Conservation (phyloP, 2,329 filamentous ascomycete species). For the Tolypocladium nubicola region DNA sequence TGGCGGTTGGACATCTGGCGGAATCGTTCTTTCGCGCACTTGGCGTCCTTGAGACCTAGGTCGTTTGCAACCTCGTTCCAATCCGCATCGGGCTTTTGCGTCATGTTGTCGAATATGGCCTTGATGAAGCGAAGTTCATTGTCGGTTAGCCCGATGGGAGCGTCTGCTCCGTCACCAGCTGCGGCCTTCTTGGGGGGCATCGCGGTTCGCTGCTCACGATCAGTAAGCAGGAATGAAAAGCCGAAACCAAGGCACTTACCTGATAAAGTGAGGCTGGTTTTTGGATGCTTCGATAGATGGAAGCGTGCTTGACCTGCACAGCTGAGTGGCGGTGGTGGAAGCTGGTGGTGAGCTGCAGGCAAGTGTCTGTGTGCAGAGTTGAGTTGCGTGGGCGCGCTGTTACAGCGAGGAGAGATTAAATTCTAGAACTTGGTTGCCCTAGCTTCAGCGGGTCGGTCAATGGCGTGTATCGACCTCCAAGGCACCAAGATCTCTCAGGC, state of each 20-base stretch:
- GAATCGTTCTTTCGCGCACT: constrained; percentile 31
- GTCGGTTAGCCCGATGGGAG: constrained; percentile 18
- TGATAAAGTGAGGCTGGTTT: not conserved
- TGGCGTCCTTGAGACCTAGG: constrained; percentile 27
- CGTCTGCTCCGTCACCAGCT: constrained; percentile 8
- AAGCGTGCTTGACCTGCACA: not conserved
- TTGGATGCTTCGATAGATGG: not conserved
- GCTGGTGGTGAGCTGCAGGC: not conserved
- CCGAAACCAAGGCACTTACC: not conserved
- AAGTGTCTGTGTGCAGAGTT: not conserved
- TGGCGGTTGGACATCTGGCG: constrained; percentile 28
- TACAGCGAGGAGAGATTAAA: not conserved
- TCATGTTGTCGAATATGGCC: constrained; percentile 30
- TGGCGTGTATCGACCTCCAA: not conserved
- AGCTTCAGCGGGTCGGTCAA: not conserved
- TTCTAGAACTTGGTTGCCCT: not conserved
- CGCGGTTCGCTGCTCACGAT: not conserved
- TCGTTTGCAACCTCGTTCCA: constrained; percentile 26
- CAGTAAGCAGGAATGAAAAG: not conserved
- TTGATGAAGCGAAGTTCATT: constrained; percentile 28
- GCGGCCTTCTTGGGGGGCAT: constrained; percentile 23
- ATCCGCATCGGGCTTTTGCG: constrained; percentile 27
- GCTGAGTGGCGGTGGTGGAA: not conserved
- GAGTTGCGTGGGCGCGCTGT: not conserved
- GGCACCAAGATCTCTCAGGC: not conserved